Percentiles rank a stretch among this genome's conserved stretches.
Conservation (phyloP, 164 flowering plant species). For the Chloranthus sessilifolius region DNA sequence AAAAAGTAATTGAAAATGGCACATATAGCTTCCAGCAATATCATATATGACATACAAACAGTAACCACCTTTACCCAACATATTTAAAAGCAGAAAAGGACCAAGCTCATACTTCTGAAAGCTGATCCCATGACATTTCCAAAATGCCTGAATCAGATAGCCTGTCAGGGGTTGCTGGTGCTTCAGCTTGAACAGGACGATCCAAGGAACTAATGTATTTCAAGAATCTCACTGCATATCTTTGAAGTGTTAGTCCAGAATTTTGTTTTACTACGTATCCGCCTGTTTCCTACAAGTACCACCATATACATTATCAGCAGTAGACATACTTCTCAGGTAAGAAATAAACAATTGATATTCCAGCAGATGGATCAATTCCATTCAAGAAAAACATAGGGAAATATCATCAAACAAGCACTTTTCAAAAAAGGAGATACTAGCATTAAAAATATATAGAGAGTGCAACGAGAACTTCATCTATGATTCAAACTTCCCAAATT, state of each 20-base stretch:
- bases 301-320: slow-evolving; percentile 1
- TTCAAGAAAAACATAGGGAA: too few species aligned
- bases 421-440: too few species aligned
- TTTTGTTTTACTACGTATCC: slow-evolving; percentile 21
- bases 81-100: slow-evolving; percentile 4
- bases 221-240: slow-evolving; percentile 78
- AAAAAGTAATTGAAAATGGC: neutral
- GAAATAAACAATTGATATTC: neutral
- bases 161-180: slow-evolving; percentile 58
- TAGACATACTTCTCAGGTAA: neutral
- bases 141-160: slow-evolving; percentile 38
- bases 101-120: slow-evolving; percentile 51
- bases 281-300: slow-evolving; percentile 31
- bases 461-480: too few species aligned
- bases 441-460: too few species aligned
- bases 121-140: slow-evolving; percentile 50
- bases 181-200: slow-evolving; percentile 44
- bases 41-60: too few species aligned
- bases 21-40: neutral
- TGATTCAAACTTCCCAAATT: too few species aligned
- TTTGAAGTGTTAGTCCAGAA: slow-evolving; percentile 24
- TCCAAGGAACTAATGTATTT: slow-evolving; percentile 33
- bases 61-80: too few species aligned
- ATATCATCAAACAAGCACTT: too few species aligned
- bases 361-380: too few species aligned